phyloP scores from a whole-genome alignment of 331 rosid species.

The Malus hybrid region DNA sequence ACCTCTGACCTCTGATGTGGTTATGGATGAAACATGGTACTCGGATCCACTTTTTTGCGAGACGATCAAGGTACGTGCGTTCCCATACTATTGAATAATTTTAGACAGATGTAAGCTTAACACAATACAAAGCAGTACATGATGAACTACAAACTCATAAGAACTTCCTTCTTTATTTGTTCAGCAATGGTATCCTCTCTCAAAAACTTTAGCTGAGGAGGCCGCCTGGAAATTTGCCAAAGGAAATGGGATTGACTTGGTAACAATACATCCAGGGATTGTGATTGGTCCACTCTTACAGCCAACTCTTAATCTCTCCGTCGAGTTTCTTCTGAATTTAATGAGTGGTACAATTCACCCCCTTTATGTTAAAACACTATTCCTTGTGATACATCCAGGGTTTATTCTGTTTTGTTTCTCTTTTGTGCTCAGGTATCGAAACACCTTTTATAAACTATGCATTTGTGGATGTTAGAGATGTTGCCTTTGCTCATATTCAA shows the following conservation, averaged over 20 bases:
- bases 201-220: conserved; percentile 21
- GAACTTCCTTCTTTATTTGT: not conserved
- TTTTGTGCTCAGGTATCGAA: not conserved
- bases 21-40: conserved; percentile 51
- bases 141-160: not conserved
- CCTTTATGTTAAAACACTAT: not conserved
- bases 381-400: not conserved
- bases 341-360: not conserved
- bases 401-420: not conserved
- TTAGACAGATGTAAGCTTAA: no score
- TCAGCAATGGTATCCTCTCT: conserved; percentile 11
- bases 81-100: not conserved
- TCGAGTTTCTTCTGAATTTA: not conserved
- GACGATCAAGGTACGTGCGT: conserved; percentile 16
- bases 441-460: not conserved
- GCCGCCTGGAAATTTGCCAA: conserved; percentile 12
- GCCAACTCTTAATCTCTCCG: not conserved
- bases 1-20: conserved; percentile 31
- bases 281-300: conserved; percentile 17
- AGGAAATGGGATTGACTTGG: conserved; percentile 10
- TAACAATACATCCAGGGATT: not conserved
- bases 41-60: conserved; percentile 19
- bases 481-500: conserved; percentile 7
- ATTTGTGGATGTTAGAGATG: conserved; percentile 10
- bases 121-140: not conserved